phyloP scores from a whole-genome alignment of 2,329 filamentous ascomycete genomes.

The Phyllosticta citriasiana region DNA sequence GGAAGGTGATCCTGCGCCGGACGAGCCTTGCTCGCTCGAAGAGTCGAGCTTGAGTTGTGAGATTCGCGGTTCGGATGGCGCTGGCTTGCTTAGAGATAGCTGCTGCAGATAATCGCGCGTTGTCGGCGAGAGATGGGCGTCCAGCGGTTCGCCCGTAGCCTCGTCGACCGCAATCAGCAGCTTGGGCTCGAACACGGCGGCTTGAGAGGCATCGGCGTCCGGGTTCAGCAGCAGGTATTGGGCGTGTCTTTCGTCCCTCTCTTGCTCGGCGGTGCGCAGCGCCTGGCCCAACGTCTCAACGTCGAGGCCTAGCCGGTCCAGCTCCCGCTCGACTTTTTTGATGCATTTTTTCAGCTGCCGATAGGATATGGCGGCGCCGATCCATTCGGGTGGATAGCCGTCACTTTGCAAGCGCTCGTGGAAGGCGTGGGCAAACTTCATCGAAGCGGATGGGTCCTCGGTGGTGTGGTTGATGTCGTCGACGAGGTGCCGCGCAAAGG shows the following conservation, averaged over 20 bases:
- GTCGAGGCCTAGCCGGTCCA: conserved; percentile 61
- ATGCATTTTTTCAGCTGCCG: conserved; percentile 81
- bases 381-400: conserved; percentile 63
- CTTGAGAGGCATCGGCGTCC: not conserved
- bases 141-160: conserved; percentile 55
- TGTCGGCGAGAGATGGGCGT: conserved; percentile 56
- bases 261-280: conserved; percentile 28
- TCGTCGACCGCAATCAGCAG: conserved; percentile 61
- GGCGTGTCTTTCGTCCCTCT: conserved; percentile 4
- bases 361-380: conserved; percentile 72
- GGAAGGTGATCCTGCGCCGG: not conserved
- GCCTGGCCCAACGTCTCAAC: conserved; percentile 59
- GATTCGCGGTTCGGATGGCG: not conserved
- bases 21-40: not conserved
- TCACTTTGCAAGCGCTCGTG: conserved; percentile 58
- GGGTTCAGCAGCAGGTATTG: conserved; percentile 5
- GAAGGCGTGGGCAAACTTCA: conserved; percentile 84
- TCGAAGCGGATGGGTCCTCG: conserved; percentile 28
- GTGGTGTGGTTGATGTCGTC: not conserved
- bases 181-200: conserved; percentile 49
- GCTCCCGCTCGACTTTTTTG: conserved; percentile 65
- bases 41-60: not conserved
- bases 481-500: not conserved
- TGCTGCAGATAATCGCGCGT: conserved; percentile 55
- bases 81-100: conserved; percentile 37